phyloP scores from a whole-genome alignment of 805 yeast species.

The Candida quercuum region DNA sequence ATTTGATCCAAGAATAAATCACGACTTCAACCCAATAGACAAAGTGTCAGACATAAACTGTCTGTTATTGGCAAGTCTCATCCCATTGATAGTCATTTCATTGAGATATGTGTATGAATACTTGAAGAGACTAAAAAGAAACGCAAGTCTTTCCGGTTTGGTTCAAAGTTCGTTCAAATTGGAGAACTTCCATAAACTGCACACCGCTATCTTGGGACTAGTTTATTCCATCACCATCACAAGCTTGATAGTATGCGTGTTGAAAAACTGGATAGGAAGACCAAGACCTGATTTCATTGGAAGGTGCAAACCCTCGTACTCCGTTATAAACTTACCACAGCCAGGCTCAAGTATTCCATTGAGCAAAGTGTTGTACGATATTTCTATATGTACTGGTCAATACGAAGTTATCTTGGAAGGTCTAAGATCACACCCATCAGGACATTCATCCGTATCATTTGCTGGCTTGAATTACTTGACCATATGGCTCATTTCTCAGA shows the following conservation, averaged over 20 bases:
- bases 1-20: slow-evolving; percentile 10
- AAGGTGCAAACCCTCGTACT: slow-evolving; percentile 61
- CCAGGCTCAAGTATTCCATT: slow-evolving; percentile 27
- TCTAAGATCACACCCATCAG: slow-evolving; percentile 75
- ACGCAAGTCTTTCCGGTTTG: background rate
- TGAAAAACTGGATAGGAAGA: slow-evolving; percentile 81
- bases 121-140: background rate
- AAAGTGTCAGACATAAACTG: slow-evolving; percentile 5
- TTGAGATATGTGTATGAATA: background rate
- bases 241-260: slow-evolving; percentile 25
- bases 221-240: slow-evolving; percentile 10
- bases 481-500: slow-evolving; percentile 69
- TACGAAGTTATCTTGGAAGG: slow-evolving; percentile 50
- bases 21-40: slow-evolving; percentile 1
- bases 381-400: slow-evolving; percentile 55
- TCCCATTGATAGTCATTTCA: slow-evolving; percentile 1
- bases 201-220: slow-evolving; percentile 10
- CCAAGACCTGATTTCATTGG: slow-evolving; percentile 88
- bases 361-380: slow-evolving; percentile 12
- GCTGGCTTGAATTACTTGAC: slow-evolving; percentile 57
- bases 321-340: slow-evolving; percentile 1
- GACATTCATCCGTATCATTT: slow-evolving; percentile 68
- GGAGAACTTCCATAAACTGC: slow-evolving; percentile 10
- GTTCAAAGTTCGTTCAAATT: background rate
- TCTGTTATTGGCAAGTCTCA: background rate